Percentiles rank a stretch among this genome's conserved stretches.
Evolutionary conservation across 2,329 filamentous ascomycete species (phyloP).

Genomic region (Fusarium goolgardi): DNA sequence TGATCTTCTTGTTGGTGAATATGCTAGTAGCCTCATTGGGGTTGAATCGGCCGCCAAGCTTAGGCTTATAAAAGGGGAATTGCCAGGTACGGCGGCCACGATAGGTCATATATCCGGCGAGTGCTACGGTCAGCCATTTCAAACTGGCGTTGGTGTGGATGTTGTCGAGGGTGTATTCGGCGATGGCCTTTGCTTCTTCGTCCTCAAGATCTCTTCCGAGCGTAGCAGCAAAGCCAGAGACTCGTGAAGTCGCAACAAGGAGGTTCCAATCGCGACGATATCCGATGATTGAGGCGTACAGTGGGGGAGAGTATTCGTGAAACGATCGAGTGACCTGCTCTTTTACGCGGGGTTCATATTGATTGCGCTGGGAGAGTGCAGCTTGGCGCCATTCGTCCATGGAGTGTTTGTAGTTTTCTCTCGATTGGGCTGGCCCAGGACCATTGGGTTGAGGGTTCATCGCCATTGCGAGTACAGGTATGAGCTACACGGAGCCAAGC

Average conservation of each 20-base stretch:
- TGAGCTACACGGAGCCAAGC: conserved; percentile 1
- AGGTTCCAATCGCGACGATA: conserved; percentile 46
- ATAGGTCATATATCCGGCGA: conserved; percentile 47
- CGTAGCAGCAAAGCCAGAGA: conserved; percentile 47
- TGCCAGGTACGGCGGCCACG: conserved; percentile 46
- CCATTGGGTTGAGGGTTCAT: conserved; percentile 40
- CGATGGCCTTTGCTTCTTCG: conserved; percentile 52
- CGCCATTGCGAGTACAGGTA: neutral
- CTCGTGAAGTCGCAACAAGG: conserved; percentile 45
- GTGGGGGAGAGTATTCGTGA: conserved; percentile 49
- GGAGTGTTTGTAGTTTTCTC: conserved; percentile 44
- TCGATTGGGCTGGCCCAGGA: conserved; percentile 27
- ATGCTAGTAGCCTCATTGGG: conserved; percentile 46
- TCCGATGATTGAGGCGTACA: conserved; percentile 50
- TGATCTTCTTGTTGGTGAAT: conserved; percentile 45
- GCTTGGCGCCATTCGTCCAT: conserved; percentile 51
- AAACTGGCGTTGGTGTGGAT: conserved; percentile 50
- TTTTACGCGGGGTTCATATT: conserved; percentile 48
- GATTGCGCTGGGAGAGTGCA: conserved; percentile 46
- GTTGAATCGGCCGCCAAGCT: conserved; percentile 44
- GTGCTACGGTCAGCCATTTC: conserved; percentile 44
- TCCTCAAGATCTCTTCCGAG: conserved; percentile 51
- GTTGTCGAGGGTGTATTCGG: conserved; percentile 50
- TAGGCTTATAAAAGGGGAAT: conserved; percentile 48
- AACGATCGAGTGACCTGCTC: conserved; percentile 51